Percentiles rank a stretch among this genome's conserved stretches.
phyloP scores from a whole-genome alignment of 139 green algal species.

The Closterium sp. region DNA sequence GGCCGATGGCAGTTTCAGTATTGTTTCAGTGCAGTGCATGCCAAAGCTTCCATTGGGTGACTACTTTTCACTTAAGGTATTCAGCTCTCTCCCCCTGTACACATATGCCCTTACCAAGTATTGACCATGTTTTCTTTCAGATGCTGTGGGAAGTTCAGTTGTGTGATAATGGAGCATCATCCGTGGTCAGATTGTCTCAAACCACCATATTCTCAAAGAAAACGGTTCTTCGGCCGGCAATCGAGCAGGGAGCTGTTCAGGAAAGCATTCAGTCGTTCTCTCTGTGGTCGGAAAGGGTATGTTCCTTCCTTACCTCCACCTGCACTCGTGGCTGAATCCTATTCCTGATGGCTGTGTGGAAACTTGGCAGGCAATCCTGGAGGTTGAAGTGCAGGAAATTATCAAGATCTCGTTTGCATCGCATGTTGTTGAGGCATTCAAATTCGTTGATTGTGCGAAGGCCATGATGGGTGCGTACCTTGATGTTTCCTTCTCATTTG shows the following conservation, averaged over 20 bases:
- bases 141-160: not conserved
- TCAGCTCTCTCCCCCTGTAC: not conserved
- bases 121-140: not conserved
- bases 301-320: not conserved
- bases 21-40: not conserved
- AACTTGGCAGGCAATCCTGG: not conserved
- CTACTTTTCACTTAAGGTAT: not conserved
- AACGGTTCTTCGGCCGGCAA: not conserved
- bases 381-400: not conserved
- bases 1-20: not conserved
- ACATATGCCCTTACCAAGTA: not conserved
- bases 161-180: not conserved
- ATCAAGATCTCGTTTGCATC: not conserved
- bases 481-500: not conserved
- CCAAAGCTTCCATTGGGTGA: not conserved
- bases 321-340: not conserved
- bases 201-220: not conserved
- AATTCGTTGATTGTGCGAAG: not conserved
- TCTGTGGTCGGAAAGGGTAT: not conserved
- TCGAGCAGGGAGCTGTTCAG: not conserved
- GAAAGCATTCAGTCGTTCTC: not conserved
- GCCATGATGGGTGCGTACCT: not conserved
- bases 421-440: not conserved
- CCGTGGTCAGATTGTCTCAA: not conserved
- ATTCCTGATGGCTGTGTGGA: not conserved